Evolutionary conservation across 768 basidiomycete genomes (phyloP), one percentile per base, ranked within the genome.

Genomic region (Crassisporium funariophilum): DNA sequence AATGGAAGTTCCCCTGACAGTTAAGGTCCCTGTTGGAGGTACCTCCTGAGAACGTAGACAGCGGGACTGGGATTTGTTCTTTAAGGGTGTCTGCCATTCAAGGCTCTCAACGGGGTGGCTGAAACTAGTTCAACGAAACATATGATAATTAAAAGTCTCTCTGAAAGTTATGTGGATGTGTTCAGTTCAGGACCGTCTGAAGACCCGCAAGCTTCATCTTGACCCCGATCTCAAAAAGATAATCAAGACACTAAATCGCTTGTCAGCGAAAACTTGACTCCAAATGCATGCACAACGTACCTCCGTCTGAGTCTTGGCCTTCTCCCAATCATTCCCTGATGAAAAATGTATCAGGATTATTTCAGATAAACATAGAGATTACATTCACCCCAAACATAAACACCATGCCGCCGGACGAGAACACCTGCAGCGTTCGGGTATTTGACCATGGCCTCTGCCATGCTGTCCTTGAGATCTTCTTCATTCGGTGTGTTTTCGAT

Each of bases 401-500:
- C 79, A 12, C 88, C 87, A 55, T 91, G 89, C 37, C 88, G 68
- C 36, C 88, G 76, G 9, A 91, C 90, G 15, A 93, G 79, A 10
- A 91, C 74, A 1, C 74, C 92, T 1, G 86, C 80, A 0, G 92
- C 87, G 35, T 90, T 79, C 0, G 91, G 92, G 58, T 87, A 84
- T 50, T 81, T 78, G 8, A 69, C 64, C 88, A 94, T 92, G 2
- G 91, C 91, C 25, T 81, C 82, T 0, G 83, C 89, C 91, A 95
- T 93, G 51, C 88, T 86, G 33, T 89, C 89, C 50, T 84, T 88
- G 47, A 95, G 71, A 62, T 93, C 91, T 63, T 93, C 91, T 63
- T 95, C 92, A 49, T 88, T 77, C 4, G 91, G 91, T 1, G 92
- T 95, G 59, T 94, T 95, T 55, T 91, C 86, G 49, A 94, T 95